Evolutionary conservation across 495 filamentous ascomycete genomes (phyloP).

Genomic region (Neurospora sp.): DNA sequence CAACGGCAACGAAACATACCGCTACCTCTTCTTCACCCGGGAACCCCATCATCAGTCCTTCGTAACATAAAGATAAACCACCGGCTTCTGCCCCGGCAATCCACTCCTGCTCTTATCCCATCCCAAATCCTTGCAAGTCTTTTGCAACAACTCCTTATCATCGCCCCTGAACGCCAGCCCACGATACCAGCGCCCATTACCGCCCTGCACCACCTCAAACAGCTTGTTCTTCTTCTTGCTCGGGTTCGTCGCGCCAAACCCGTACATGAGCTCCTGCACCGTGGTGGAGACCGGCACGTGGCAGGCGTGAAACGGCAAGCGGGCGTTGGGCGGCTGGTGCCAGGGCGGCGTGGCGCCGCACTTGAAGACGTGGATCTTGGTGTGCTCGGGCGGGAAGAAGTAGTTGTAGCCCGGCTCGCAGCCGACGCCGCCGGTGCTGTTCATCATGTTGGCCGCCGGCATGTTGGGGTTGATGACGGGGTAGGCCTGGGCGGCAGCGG

Average conservation of each 20-base stretch:
- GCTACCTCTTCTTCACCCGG: background rate
- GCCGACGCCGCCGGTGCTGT: conserved; percentile 45
- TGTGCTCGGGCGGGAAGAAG: conserved; percentile 37
- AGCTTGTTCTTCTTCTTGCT: conserved; percentile 30
- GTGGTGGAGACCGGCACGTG: conserved; percentile 33
- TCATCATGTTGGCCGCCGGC: conserved; percentile 44
- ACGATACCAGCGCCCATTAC: conserved; percentile 29
- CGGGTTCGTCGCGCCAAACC: conserved; percentile 36
- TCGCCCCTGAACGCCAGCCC: conserved; percentile 22
- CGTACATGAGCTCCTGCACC: conserved; percentile 32
- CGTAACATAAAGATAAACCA: conserved; percentile 30
- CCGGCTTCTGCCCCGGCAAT: conserved; percentile 24
- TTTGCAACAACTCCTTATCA: conserved; percentile 7
- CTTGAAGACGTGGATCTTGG: conserved; percentile 39
- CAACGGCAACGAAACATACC: background rate
- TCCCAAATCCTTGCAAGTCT: conserved; percentile 26
- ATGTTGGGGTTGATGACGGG: conserved; percentile 36
- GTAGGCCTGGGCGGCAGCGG: conserved; percentile 24
- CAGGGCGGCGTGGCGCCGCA: conserved; percentile 29
- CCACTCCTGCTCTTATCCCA: conserved; percentile 29
- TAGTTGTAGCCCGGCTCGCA: conserved; percentile 43
- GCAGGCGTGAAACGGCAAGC: conserved; percentile 25
- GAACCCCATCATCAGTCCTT: conserved; percentile 18
- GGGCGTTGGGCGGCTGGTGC: conserved; percentile 19
- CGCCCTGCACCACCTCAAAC: conserved; percentile 30